Evolutionary conservation across 371 early-diverging fungal species (phyloP).

Genomic region (Mucor circinelloides): DNA sequence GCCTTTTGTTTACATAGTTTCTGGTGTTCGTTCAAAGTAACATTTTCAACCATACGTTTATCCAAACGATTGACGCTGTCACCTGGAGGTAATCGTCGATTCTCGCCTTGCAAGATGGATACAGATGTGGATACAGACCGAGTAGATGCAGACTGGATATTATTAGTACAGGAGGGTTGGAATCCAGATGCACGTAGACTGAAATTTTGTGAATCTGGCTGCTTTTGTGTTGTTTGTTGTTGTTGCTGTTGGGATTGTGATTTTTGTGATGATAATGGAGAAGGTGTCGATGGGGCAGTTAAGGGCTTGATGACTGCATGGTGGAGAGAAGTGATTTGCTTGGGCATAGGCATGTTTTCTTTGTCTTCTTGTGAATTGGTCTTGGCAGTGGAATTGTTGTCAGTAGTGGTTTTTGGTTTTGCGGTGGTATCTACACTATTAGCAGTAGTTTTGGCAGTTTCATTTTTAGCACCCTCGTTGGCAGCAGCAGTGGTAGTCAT

Average conservation of each 20-base stretch:
- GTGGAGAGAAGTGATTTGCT: background rate
- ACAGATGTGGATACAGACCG: slow-evolving; percentile 11
- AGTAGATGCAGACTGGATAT: slow-evolving; percentile 11
- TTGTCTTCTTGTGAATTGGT: background rate
- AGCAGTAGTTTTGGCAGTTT: background rate
- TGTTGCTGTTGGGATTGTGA: slow-evolving; percentile 3
- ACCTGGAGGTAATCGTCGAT: slow-evolving; percentile 18
- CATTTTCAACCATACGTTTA: slow-evolving; percentile 36
- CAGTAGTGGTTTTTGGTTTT: background rate
- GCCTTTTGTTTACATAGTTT: slow-evolving; percentile 4
- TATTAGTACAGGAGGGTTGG: slow-evolving; percentile 20
- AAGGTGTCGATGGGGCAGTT: background rate
- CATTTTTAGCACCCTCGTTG: background rate
- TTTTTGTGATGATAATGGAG: slow-evolving; percentile 1
- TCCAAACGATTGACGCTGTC: slow-evolving; percentile 36
- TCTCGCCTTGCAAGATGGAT: slow-evolving; percentile 5
- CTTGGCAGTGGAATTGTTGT: background rate
- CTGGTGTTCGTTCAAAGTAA: slow-evolving; percentile 7
- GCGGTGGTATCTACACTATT: background rate
- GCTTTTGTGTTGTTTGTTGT: background rate
- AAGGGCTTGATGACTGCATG: background rate
- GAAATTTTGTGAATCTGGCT: slow-evolving; percentile 11
- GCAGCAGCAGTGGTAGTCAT: background rate
- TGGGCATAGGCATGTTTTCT: background rate
- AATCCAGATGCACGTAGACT: slow-evolving; percentile 25